These are phyloP conservation scores for Trichophyton mentagrophytes DNA, from an alignment of 2,329 filamentous ascomycete genomes.

Conservation along the genomic window DNA sequence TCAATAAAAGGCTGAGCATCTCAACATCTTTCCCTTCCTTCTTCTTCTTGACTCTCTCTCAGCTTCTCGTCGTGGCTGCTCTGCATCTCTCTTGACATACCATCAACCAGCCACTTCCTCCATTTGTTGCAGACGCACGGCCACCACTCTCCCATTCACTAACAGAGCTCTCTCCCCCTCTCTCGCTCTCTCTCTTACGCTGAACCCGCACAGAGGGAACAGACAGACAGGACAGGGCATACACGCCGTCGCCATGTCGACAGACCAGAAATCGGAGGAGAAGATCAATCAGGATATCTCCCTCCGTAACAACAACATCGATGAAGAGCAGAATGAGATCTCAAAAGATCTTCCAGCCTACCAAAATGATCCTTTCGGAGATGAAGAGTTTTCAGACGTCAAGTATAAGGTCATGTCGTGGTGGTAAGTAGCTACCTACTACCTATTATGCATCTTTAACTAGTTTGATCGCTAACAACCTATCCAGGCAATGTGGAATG, in stretches of 20 bases:
- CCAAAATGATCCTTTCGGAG: constrained; percentile 28
- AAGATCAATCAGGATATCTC: neutral
- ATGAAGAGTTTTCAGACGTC: constrained; percentile 32
- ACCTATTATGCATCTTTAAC: neutral
- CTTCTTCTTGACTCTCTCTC: neutral
- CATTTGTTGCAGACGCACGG: too few relatives aligned
- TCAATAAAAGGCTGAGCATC: neutral
- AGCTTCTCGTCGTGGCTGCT: neutral
- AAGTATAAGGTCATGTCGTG: constrained; percentile 42
- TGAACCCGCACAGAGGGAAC: neutral
- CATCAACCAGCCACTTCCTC: neutral
- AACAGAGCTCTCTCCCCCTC: neutral
- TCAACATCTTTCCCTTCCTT: neutral
- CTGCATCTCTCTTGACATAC: neutral
- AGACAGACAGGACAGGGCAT: neutral
- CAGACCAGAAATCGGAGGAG: neutral
- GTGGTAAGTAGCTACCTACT: constrained; percentile 25
- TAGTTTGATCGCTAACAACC: neutral
- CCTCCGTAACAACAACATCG: constrained; percentile 8
- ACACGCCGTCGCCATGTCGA: neutral
- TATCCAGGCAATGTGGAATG: constrained; percentile 31
- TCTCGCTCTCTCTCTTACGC: neutral
- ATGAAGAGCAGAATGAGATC: constrained; percentile 15
- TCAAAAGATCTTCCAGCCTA: constrained; percentile 12
- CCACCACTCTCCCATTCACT: too few relatives aligned